These are phyloP conservation scores for Podospora pseudoanserina DNA, from an alignment of 495 filamentous ascomycete genomes.

Conservation along the genomic window DNA sequence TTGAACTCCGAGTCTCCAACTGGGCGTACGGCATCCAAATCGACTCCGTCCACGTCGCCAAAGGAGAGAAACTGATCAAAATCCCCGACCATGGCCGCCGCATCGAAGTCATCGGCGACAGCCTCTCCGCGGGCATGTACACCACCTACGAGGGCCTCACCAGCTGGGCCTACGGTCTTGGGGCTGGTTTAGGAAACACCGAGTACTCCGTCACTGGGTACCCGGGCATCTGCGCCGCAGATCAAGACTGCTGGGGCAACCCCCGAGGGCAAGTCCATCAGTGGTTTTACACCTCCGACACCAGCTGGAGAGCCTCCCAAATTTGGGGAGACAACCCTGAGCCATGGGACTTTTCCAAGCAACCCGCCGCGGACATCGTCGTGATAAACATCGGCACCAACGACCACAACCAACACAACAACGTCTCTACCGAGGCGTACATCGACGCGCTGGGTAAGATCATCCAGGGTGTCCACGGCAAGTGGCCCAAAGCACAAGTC, in stretches of 20 bases:
- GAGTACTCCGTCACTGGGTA: conserved; percentile 62
- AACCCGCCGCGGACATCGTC: conserved; percentile 61
- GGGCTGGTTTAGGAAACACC: conserved; percentile 58
- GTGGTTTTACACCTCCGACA: conserved; percentile 65
- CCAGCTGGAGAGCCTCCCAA: conserved; percentile 46
- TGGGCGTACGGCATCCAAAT: conserved; percentile 66
- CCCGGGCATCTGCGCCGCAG: conserved; percentile 58
- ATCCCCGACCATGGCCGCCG: conserved; percentile 49
- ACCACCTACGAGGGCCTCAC: conserved; percentile 45
- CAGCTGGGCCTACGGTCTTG: conserved; percentile 38
- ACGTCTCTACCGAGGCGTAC: conserved; percentile 52
- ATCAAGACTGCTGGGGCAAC: conserved; percentile 58
- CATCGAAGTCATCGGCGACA: conserved; percentile 66
- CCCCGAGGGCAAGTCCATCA: conserved; percentile 55
- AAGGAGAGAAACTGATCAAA: conserved; percentile 48
- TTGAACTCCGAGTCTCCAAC: conserved; percentile 60
- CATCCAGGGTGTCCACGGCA: conserved; percentile 56
- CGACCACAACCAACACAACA: conserved; percentile 58
- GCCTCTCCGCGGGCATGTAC: conserved; percentile 55
- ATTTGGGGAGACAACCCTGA: conserved; percentile 57
- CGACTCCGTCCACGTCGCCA: conserved; percentile 49
- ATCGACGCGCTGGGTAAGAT: conserved; percentile 56
- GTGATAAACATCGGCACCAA: conserved; percentile 68
- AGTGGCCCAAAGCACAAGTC: conserved; percentile 60
- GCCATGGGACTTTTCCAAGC: conserved; percentile 56